Conservation (phyloP, 805 yeast genomes). For the Hanseniaspora nectarophila region DNA sequence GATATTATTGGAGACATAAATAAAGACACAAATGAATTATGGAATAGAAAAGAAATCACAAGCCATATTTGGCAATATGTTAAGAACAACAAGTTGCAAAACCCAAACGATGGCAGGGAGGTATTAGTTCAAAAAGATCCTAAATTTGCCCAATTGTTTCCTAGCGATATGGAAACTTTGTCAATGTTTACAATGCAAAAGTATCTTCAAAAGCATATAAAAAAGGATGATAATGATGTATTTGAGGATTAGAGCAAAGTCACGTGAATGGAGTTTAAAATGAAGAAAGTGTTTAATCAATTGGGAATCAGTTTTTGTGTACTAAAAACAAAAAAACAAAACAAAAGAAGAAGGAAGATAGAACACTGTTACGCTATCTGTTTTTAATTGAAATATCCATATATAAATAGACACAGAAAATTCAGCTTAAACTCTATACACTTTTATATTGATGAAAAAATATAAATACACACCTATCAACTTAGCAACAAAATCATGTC, state of each 20-base stretch:
- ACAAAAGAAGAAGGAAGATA: background rate
- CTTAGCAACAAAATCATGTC: background rate
- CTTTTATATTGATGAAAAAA: too few species aligned
- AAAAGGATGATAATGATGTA: background rate
- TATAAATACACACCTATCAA: too few species aligned
- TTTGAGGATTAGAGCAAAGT: background rate
- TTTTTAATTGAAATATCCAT: too few species aligned
- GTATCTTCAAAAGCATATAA: background rate
- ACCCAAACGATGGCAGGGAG: slow-evolving; percentile 53
- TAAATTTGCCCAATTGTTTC: slow-evolving; percentile 34
- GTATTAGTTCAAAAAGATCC: slow-evolving; percentile 41
- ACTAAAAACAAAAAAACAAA: background rate
- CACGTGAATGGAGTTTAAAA: background rate
- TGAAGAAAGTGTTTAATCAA: background rate
- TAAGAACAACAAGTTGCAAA: slow-evolving; percentile 48
- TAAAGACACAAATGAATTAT: background rate
- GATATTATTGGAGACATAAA: background rate
- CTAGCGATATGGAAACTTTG: slow-evolving; percentile 45
- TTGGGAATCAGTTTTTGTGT: background rate
- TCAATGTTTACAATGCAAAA: slow-evolving; percentile 39
- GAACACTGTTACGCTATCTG: too few species aligned
- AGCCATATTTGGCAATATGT: slow-evolving; percentile 62
- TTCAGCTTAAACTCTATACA: too few species aligned
- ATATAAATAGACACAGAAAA: too few species aligned
- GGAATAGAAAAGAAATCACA: slow-evolving; percentile 52